Conservation (phyloP, 306 rosid species). For the peach (Prunus persica) region Prunus_persica_NCBIv2 NC_034009.1:24206501-24207000, state of each 20-base stretch:
- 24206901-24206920: background rate
- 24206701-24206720: slow-evolving; percentile 12
- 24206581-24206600: slow-evolving; percentile 97
- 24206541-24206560: slow-evolving; percentile 97
- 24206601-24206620: slow-evolving; percentile 98
- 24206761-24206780: background rate
- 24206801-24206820: background rate
- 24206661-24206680: slow-evolving; percentile 96
- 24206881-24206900: background rate
- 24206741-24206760: background rate
- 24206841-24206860: background rate
- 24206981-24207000: background rate
- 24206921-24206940: background rate
- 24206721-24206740: slow-evolving; percentile 6
- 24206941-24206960: background rate
- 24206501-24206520: slow-evolving; percentile 86
- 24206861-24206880: background rate
- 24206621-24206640: slow-evolving; percentile 95
- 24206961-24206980: background rate
- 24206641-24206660: slow-evolving; percentile 90
- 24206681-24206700: slow-evolving; percentile 53
- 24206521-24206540: slow-evolving; percentile 94
- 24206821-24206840: background rate
- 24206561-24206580: slow-evolving; percentile 97
- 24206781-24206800: slow-evolving; percentile 6